phyloP scores from a whole-genome alignment of 1,284 basidiomycete genomes.

The Trametes hirsuta region DNA sequence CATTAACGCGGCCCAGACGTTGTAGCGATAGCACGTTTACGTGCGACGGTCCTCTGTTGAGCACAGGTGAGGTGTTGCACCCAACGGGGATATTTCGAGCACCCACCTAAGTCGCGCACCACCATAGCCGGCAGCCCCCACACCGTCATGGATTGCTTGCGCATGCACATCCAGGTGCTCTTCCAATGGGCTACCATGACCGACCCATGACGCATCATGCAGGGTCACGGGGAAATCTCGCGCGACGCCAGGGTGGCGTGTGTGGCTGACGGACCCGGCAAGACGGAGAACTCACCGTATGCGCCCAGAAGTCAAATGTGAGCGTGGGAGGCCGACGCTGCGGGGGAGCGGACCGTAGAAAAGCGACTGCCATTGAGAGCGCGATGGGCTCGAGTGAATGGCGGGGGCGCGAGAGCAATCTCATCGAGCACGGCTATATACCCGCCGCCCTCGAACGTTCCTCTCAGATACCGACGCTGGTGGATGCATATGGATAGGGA shows the following conservation, averaged over 20 bases:
- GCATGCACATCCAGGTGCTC: no score
- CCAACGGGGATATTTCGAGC: no score
- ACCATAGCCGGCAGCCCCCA: no score
- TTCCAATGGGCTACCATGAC: no score
- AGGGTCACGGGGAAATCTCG: not conserved
- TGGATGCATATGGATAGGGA: not conserved
- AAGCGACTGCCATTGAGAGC: not conserved
- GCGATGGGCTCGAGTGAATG: no score
- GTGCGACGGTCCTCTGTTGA: no score
- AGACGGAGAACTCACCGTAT: slow-evolving; percentile 4
- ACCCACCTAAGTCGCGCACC: no score
- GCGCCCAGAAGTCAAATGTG: not conserved
- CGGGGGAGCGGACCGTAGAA: not conserved
- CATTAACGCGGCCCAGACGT: not conserved
- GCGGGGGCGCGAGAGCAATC: not conserved
- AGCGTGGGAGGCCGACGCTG: not conserved
- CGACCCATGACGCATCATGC: not conserved
- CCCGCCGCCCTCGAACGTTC: not conserved
- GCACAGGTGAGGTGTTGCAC: no score
- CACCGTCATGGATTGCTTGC: no score
- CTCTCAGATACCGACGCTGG: slow-evolving; percentile 4
- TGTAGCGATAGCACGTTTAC: no score
- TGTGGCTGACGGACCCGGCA: not conserved
- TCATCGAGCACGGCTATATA: not conserved
- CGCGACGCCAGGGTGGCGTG: not conserved